Evolutionary conservation across 768 basidiomycete species (phyloP), one percentile per base, ranked within the genome.

Genomic region (Leccinellum rugosiceps): DNA sequence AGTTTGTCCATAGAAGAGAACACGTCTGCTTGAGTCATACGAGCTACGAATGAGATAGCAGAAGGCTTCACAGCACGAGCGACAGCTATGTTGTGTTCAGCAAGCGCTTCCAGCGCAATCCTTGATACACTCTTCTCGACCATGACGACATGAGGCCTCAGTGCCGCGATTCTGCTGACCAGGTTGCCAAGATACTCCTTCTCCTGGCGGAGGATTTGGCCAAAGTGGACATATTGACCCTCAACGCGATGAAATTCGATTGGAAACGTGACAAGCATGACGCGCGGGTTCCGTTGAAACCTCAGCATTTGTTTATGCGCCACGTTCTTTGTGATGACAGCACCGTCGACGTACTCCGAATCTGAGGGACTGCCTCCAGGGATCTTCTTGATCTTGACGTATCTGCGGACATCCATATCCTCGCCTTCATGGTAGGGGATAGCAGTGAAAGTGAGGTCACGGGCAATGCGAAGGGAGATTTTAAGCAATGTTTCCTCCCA

Each of bases 311-410:
- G 83, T 73, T 98, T 98, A 73, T 98, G 95, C 2, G 94, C 92
- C 9, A 98, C 88, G 65, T 98, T 98, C 80, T 99, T 98, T 17
- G 96, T 95, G 66, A 98, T 97, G 56, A 98, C 94, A 5, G 90
- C 92, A 13, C 97, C 97, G 54, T 94, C 90, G 46, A 99, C 92
- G 69, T 94, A 98, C 76, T 99, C 97, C 5, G 94, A 97, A 71
- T 99, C 93, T 26, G 78, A 82, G 19, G 96, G 94, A 35, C 83
- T 78, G 4, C 97, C 97, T 23, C 97, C 97, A 0, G 97, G 96
- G 15, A 98, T 89, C 74, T 96, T 96, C 78, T 99, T 98, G 74
- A 98, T 95, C 76, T 98, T 98, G 48, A 98, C 94, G 64, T 96
- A 97, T 38, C 88, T 84, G 31, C 96, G 80, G 23, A 97, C 88